Percentiles rank a stretch among this genome's conserved stretches.
Conservation (phyloP, 1,284 basidiomycete species). For the Kwoniella shivajii region DNA sequence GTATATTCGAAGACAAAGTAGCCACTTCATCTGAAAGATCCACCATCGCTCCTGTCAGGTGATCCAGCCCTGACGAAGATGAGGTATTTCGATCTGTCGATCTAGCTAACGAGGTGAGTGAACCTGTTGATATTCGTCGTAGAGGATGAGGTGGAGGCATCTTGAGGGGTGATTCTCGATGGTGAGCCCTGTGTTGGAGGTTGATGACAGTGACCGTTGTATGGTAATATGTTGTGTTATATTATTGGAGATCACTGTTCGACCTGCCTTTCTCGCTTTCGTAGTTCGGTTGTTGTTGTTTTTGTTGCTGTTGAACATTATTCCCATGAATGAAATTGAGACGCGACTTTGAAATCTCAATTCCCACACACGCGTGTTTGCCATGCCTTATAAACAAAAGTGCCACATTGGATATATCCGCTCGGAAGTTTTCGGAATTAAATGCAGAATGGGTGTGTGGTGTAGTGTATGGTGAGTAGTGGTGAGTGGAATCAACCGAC, state of each 20-base stretch:
- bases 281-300: neutral
- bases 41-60: slow-evolving; percentile 77
- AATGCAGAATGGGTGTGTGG: neutral
- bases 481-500: neutral
- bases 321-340: too few relatives aligned
- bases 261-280: too few relatives aligned
- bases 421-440: slow-evolving; percentile 4
- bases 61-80: slow-evolving; percentile 80
- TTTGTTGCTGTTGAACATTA: neutral
- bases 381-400: neutral
- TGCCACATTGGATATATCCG: neutral
- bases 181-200: too few relatives aligned
- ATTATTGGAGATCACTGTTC: too few relatives aligned
- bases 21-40: slow-evolving; percentile 88
- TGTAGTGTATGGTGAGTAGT: neutral
- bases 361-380: neutral
- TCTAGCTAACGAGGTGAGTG: slow-evolving; percentile 77
- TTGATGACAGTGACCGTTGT: too few relatives aligned
- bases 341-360: neutral
- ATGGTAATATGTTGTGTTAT: too few relatives aligned
- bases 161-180: too few relatives aligned
- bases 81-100: slow-evolving; percentile 63
- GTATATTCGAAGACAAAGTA: slow-evolving; percentile 72
- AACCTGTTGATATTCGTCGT: slow-evolving; percentile 85
- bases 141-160: slow-evolving; percentile 62